These are phyloP conservation scores for Leccinum boreale DNA, from an alignment of 768 basidiomycete genomes.

Conservation along the genomic window DNA sequence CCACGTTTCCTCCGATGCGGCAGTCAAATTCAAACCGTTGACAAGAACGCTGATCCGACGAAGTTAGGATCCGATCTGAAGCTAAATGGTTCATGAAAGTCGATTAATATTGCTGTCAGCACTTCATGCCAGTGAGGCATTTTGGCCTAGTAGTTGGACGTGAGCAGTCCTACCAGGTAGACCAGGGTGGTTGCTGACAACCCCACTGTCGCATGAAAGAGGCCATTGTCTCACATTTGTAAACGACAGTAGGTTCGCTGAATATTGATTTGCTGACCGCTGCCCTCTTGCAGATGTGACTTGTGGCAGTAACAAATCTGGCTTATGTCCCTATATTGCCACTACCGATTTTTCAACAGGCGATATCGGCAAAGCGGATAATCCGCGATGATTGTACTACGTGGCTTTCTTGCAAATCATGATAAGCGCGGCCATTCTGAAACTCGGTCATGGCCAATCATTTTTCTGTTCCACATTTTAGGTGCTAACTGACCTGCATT, in stretches of 20 bases:
- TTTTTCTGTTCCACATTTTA: background rate
- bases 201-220: background rate
- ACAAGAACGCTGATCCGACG: background rate
- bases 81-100: background rate
- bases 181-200: too few relatives aligned
- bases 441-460: background rate
- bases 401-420: background rate
- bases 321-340: background rate
- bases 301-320: background rate
- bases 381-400: background rate
- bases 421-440: slow-evolving; percentile 37
- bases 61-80: background rate
- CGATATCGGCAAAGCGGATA: background rate
- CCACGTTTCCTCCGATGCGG: too few relatives aligned
- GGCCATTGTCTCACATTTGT: background rate
- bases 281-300: too few relatives aligned
- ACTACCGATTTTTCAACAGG: too few relatives aligned
- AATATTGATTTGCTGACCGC: too few relatives aligned
- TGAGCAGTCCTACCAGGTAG: background rate
- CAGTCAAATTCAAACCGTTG: too few relatives aligned
- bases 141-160: background rate
- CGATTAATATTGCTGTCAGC: background rate
- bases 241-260: background rate
- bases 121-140: too few relatives aligned
- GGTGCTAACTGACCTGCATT: slow-evolving; percentile 7